Percentiles rank a stretch among this genome's conserved stretches.
These are phyloP conservation scores for Diaporthe sp. DNA, from an alignment of 2,329 filamentous ascomycete genomes.

Conservation along the genomic window DNA sequence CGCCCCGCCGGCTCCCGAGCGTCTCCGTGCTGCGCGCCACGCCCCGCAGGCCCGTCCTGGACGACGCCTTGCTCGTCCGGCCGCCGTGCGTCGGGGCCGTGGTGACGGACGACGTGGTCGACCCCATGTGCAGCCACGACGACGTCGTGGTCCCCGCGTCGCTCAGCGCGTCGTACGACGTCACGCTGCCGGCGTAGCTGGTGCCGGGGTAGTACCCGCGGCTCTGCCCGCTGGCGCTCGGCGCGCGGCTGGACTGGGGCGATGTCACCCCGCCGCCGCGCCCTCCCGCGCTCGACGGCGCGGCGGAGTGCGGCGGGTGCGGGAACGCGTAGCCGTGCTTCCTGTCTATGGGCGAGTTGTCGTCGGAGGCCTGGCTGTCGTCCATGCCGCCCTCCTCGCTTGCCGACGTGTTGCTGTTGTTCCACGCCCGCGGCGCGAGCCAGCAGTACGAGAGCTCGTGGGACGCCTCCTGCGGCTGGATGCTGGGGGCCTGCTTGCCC, in stretches of 20 bases:
- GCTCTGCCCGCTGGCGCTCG: constrained; percentile 9
- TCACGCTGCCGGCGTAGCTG: constrained; percentile 48
- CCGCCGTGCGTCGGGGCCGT: constrained; percentile 36
- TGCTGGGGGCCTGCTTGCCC: constrained; percentile 48
- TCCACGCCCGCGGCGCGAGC: constrained; percentile 59
- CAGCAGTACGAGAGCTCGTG: constrained; percentile 70
- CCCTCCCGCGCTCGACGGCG: neutral
- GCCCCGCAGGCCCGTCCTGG: constrained; percentile 31
- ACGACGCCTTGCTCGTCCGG: constrained; percentile 25
- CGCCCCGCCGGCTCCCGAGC: constrained; percentile 40
- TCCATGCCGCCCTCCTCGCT: constrained; percentile 30
- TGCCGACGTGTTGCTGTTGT: constrained; percentile 47
- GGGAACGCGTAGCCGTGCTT: constrained; percentile 46
- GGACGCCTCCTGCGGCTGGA: constrained; percentile 51
- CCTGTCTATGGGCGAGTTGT: constrained; percentile 12
- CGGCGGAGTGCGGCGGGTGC: constrained; percentile 42
- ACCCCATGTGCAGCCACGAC: constrained; percentile 22
- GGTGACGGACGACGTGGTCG: constrained; percentile 8
- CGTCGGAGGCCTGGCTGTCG: constrained; percentile 23
- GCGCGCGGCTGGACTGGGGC: constrained; percentile 45
- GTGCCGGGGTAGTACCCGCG: neutral
- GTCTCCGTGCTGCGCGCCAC: constrained; percentile 41
- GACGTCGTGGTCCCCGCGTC: constrained; percentile 27
- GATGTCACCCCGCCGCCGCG: constrained; percentile 40
- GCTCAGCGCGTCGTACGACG: constrained; percentile 43